Evolutionary conservation across 169 alveolate genomes (phyloP), one percentile per base, ranked within the genome.

Genomic region (Eimeria maxima): DNA sequence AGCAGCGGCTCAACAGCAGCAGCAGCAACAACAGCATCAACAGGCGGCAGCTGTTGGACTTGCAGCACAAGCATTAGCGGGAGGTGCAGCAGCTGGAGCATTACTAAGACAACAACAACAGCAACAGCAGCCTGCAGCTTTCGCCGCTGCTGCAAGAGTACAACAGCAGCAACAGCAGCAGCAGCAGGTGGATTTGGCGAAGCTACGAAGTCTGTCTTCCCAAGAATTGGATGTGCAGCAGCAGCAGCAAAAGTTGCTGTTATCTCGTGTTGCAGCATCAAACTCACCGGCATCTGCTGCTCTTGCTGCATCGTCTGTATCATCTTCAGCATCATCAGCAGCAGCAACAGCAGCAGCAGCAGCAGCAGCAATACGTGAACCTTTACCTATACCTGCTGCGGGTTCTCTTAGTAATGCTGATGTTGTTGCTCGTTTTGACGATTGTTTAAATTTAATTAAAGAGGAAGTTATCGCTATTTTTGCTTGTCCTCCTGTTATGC

Each of bases 391-490:
- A 33, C 76, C 53, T 67, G 81, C 88, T 22, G 84, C 53, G 1
- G 47, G 27, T 27, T 18, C 63, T 86, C 93, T 86, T 27, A 14
- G 45, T 78, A 86, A 55, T 55, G 18, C 76, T 33, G 60, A 38
- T 3, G 74, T 90, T 27, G 22, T 78, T 76, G 65, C 55, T 47
- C 20, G 90, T 14, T 65, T 90, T 16, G 88, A 90, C 42, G 95
- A 69, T 44, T 90, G 95, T 29, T 38, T 90, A 18, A 76, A 29
- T 14, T 74, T 57, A 22, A 29, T 90, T 33, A 24, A 60, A 33
- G 95, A 90, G 78, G 95, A 57, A 10, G 95, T 90, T 24, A 78
- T 50, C 29, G 95, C 74, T 42, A 42, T 90, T 60, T 90, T 90
- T 57, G 57, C 86, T 1, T 69, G 88, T 42, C 95, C 95, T 14